Percentiles rank a stretch among this genome's conserved stretches.
Conservation (phyloP, 306 rosid genomes). For the Pachyrhizus erosus region DNA sequence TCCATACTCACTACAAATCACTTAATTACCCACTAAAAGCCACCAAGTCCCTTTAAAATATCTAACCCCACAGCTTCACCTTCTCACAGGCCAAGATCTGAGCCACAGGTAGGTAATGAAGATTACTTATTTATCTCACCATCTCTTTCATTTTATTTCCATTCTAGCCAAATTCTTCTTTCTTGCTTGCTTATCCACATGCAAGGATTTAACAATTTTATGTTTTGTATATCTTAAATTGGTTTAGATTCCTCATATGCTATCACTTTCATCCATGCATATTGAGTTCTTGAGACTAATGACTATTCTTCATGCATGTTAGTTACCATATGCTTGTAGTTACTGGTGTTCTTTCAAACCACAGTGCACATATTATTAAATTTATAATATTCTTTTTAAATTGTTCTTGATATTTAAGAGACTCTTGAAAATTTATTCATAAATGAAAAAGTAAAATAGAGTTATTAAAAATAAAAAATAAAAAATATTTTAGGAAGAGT, state of each 20-base stretch:
- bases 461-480: too few species aligned
- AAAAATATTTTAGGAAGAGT: too few species aligned
- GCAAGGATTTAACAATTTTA: too few species aligned
- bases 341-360: background rate
- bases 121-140: background rate
- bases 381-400: too few species aligned
- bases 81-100: background rate
- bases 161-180: background rate
- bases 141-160: conserved; percentile 6
- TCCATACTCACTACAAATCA: background rate
- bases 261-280: background rate
- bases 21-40: background rate
- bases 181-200: background rate
- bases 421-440: too few species aligned
- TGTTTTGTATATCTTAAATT: background rate
- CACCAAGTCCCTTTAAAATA: background rate
- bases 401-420: too few species aligned
- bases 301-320: background rate
- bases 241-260: background rate
- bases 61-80: background rate
- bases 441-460: too few species aligned
- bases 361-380: too few species aligned
- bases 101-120: conserved; percentile 35
- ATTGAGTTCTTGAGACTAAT: background rate
- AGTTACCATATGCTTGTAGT: background rate